These are phyloP conservation scores for Magnolia officinalis DNA, from an alignment of 164 flowering plant species.

Conservation along the genomic window DNA sequence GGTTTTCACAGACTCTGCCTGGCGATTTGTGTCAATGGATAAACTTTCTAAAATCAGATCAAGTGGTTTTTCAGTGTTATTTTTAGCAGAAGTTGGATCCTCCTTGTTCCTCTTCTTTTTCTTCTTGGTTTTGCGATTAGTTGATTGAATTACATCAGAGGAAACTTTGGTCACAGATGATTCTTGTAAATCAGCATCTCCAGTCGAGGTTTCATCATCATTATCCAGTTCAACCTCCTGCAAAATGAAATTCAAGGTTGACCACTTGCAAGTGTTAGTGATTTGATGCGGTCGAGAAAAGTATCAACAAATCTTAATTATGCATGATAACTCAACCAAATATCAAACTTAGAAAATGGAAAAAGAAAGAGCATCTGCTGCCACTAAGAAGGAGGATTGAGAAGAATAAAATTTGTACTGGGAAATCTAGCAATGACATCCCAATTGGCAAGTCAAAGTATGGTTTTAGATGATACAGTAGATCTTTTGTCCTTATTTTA, in stretches of 20 bases:
- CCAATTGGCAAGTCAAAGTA: background rate
- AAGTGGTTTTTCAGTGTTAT: conserved; percentile 26
- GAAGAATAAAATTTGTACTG: no score
- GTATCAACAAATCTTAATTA: background rate
- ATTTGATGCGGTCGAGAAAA: background rate
- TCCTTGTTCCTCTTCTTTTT: conserved; percentile 60
- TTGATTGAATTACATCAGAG: conserved; percentile 14
- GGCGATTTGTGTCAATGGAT: conserved; percentile 30
- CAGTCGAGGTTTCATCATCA: conserved; percentile 19
- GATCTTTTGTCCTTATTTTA: background rate
- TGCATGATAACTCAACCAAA: background rate
- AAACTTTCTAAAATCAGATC: conserved; percentile 45
- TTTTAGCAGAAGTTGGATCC: conserved; percentile 18
- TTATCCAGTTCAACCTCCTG: conserved; percentile 38
- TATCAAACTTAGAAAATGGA: background rate
- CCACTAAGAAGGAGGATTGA: no score
- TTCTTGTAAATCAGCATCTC: conserved; percentile 22
- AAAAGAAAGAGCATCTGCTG: background rate
- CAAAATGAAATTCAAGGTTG: background rate
- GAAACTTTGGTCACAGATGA: conserved; percentile 15
- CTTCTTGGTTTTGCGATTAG: conserved; percentile 62
- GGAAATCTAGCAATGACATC: background rate
- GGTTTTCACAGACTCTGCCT: conserved; percentile 18
- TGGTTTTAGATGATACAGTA: background rate
- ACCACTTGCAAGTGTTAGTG: background rate